Evolutionary conservation across 192 early-diverging fungal genomes (phyloP).

Genomic region (Backusella australiensis): DNA sequence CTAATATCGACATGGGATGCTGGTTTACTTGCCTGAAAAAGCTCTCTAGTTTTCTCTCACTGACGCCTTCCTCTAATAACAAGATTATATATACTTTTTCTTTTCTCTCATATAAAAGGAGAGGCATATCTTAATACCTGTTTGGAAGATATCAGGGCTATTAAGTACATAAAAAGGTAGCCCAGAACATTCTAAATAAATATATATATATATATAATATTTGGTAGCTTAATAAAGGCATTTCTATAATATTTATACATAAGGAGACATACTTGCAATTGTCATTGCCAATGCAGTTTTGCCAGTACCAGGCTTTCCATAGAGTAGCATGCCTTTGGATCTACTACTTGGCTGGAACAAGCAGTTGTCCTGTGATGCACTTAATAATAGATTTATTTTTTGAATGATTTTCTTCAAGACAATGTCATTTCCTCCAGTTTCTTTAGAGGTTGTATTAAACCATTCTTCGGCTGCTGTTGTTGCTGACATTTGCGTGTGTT

Average conservation of each 20-base stretch:
- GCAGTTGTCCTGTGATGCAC: not conserved
- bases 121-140: not conserved
- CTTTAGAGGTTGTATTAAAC: not conserved
- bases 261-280: slow-evolving; percentile 31
- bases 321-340: slow-evolving; percentile 44
- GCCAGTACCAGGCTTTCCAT: slow-evolving; percentile 52
- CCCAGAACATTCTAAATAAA: slow-evolving; percentile 6
- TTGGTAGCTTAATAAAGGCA: not conserved
- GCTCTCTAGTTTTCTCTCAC: slow-evolving; percentile 45
- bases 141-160: slow-evolving; percentile 16
- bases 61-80: slow-evolving; percentile 50
- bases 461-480: not conserved
- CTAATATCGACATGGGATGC: slow-evolving; percentile 41
- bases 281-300: slow-evolving; percentile 47
- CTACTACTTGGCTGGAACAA: not conserved
- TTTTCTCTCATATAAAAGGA: not conserved
- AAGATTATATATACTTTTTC: not conserved
- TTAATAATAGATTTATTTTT: not conserved
- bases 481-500: not conserved
- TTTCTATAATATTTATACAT: not conserved
- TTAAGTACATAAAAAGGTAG: slow-evolving; percentile 16
- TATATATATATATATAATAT: not conserved
- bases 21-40: slow-evolving; percentile 35
- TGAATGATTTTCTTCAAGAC: not conserved
- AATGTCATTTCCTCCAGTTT: not conserved